Base-by-base conservation (phyloP, 257 asterid species). In the Fraxinus anomala region DNA sequence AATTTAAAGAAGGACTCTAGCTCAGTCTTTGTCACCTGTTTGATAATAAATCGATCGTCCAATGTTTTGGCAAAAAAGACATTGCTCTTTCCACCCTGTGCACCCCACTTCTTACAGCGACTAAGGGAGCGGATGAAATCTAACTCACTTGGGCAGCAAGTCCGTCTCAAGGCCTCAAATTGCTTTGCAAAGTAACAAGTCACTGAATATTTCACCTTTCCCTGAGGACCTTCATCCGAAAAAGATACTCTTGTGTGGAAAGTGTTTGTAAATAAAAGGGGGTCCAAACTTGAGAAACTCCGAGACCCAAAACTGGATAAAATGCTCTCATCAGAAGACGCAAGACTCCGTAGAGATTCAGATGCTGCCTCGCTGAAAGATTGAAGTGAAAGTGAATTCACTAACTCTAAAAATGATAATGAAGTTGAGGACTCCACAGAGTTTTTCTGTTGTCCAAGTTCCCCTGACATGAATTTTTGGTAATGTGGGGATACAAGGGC, bases 51-150 rank as follows among this genome's bases (percentile, higher is more conserved):
- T 78, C 97, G 84, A 74, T 91, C 94, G 56, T 90, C 97, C 87
- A 91, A 80, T 66, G 93, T 89, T 78, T 89, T 91, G 39, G 95
- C 97, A 72, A 91, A 91, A 66, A 87, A 89, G 77, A 90, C 95
- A 77, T 90, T 91, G 87, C 97, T 91, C 87, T 91, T 91, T 78
- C 97, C 97, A 78, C 95, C 97, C 86, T 88, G 95, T 63, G 95
- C 97, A 80, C 97, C 93, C 97, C 95, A 91, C 82, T 87, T 91
- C 87, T 86, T 91, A 83, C 97, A 91, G 70, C 93, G 94, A 80
- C 97, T 88, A 56, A 90, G 93, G 70, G 97, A 90, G 63, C 92
- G 92, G 71, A 91, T 65, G 76, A 86, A 91, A 81, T 91, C 95
- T 51, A 88, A 68, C 82, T 91, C 97, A 54, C 83, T 86, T n/a